phyloP scores from a whole-genome alignment of 1,284 basidiomycete species.

The Gomphus bonarii region DNA sequence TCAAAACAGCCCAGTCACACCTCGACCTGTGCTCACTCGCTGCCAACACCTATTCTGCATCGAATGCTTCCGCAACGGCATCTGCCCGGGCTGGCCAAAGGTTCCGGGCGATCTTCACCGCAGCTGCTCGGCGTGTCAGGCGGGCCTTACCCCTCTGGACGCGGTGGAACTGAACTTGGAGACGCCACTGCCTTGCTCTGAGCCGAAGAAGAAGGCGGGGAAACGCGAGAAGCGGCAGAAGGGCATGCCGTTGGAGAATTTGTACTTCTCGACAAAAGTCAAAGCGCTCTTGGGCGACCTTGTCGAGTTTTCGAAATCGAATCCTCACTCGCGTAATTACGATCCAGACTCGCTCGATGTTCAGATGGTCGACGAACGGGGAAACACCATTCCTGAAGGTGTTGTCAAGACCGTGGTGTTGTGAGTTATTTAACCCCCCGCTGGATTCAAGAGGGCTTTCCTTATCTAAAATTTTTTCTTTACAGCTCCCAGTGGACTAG shows the following conservation, averaged over 20 bases:
- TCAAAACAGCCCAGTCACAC: conserved; percentile 47
- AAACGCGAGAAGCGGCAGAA: conserved; percentile 67
- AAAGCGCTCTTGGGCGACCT: conserved; percentile 69
- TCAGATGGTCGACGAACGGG: conserved; percentile 64
- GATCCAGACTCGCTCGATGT: conserved; percentile 61
- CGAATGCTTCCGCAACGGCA: conserved; percentile 65
- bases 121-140: conserved; percentile 69
- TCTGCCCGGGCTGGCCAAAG: conserved; percentile 75
- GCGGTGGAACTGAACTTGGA: conserved; percentile 68
- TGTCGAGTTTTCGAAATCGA: conserved; percentile 62
- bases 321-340: conserved; percentile 80
- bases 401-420: conserved; percentile 86
- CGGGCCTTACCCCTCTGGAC: conserved; percentile 50
- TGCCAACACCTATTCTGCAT: conserved; percentile 92
- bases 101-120: conserved; percentile 44
- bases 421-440: conserved; percentile 50
- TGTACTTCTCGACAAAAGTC: conserved; percentile 80
- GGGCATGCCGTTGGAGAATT: conserved; percentile 42
- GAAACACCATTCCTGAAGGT: conserved; percentile 58
- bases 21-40: conserved; percentile 66
- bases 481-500: conserved; percentile 88
- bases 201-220: conserved; percentile 48
- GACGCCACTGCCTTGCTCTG: conserved; percentile 23
- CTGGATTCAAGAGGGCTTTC: conserved; percentile 2
- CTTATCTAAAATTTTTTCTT: conserved; percentile 7